Evolutionary conservation across 352 stramenopile genomes (phyloP).

Genomic region (Pythium myriotylum): DNA sequence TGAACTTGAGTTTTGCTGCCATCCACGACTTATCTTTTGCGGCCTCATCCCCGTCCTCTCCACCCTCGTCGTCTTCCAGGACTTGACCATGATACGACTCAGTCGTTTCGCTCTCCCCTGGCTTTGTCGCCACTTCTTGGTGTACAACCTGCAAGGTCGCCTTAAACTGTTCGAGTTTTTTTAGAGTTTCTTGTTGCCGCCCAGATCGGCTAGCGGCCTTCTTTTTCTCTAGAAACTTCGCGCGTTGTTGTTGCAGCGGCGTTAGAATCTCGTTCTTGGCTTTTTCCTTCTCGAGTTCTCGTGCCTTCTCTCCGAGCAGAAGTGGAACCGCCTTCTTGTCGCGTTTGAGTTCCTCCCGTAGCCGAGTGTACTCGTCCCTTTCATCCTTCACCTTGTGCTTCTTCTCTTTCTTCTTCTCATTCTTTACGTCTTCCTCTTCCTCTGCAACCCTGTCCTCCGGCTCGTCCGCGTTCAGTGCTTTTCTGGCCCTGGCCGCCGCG

Average conservation of each 20-base stretch:
- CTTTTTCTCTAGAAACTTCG: conserved; percentile 73
- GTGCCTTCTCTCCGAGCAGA: conserved; percentile 59
- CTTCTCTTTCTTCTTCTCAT: conserved; percentile 31
- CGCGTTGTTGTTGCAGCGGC: conserved; percentile 71
- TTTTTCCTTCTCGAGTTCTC: conserved; percentile 54
- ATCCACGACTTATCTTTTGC: conserved; percentile 73
- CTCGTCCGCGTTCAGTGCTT: neutral
- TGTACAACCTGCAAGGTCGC: conserved; percentile 43
- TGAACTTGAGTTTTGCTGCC: conserved; percentile 88
- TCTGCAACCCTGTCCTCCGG: neutral
- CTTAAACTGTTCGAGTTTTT: conserved; percentile 70
- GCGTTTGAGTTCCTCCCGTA: conserved; percentile 69
- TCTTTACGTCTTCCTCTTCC: conserved; percentile 18
- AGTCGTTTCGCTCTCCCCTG: conserved; percentile 11
- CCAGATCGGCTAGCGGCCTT: conserved; percentile 51
- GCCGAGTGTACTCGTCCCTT: conserved; percentile 63
- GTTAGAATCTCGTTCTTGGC: conserved; percentile 75
- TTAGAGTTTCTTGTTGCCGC: conserved; percentile 71
- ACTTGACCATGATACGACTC: conserved; percentile 73
- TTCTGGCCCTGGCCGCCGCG: conserved; percentile 1
- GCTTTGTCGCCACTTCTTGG: neutral
- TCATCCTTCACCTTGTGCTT: conserved; percentile 31
- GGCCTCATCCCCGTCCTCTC: conserved; percentile 35
- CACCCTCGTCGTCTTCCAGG: conserved; percentile 46
- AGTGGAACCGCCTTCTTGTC: conserved; percentile 62